Percentiles rank a stretch among this genome's conserved stretches.
These are phyloP conservation scores for Neurospora sp. DNA, from an alignment of 495 filamentous ascomycete species.

Conservation along the genomic window DNA sequence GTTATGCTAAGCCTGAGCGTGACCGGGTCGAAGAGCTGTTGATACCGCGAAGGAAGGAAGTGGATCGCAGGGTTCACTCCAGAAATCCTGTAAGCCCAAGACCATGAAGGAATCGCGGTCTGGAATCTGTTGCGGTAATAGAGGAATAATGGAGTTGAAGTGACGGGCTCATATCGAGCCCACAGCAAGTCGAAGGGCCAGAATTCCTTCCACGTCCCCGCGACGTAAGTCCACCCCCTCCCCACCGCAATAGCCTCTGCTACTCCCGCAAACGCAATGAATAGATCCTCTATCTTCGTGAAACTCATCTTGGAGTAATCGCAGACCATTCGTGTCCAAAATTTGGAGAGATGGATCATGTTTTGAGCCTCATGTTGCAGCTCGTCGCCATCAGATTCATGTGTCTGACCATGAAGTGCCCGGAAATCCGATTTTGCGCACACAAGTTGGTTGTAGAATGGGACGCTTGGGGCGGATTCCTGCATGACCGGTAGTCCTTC, in stretches of 20 bases:
- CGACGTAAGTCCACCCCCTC: constrained; percentile 5
- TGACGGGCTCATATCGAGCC: background rate
- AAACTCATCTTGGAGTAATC: constrained; percentile 1
- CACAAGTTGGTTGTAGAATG: background rate
- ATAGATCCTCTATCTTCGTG: constrained; percentile 7
- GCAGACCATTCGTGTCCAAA: background rate
- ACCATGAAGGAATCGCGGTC: background rate
- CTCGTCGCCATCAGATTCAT: background rate
- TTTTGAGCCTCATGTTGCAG: background rate
- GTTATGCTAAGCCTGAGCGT: background rate
- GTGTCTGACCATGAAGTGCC: background rate
- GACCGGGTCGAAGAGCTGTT: background rate
- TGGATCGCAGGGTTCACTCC: background rate
- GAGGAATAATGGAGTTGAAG: too few species aligned
- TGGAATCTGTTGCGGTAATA: too few species aligned
- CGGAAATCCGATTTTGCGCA: background rate
- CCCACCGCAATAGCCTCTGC: constrained; percentile 2
- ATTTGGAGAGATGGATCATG: background rate
- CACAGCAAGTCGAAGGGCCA: constrained; percentile 2
- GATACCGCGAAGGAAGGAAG: background rate
- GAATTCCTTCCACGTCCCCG: constrained; percentile 10
- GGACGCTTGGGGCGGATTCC: accelerated
- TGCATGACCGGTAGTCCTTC: background rate
- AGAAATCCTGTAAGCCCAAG: background rate
- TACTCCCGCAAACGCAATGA: constrained; percentile 12